A percentile compares a stretch with the other conserved stretches of the same genome.
Conservation (phyloP, 2,329 filamentous ascomycete genomes). For the Berkeleyomyces rouxiae region DNA sequence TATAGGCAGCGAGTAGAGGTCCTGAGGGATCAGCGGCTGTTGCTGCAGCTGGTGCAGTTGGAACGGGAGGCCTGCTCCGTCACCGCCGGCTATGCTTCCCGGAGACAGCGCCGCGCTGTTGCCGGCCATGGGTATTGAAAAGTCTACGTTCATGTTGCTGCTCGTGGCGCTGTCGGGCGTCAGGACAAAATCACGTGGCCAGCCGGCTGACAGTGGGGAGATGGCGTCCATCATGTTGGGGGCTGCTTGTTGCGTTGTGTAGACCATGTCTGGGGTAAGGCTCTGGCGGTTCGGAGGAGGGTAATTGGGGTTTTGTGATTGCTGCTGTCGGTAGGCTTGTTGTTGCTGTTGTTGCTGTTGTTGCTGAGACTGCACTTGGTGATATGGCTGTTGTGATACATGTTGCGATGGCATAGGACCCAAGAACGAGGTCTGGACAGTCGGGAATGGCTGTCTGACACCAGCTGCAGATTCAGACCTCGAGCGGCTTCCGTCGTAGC, state of each 20-base stretch:
- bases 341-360: constrained; percentile 1
- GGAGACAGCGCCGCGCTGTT: background rate
- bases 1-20: constrained; percentile 92
- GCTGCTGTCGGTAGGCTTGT: background rate
- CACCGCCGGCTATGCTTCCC: background rate
- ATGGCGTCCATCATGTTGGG: constrained; percentile 8
- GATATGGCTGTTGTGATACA: background rate
- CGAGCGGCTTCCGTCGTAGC: constrained; percentile 30
- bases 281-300: background rate
- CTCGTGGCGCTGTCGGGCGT: constrained; percentile 14
- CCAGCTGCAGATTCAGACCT: constrained; percentile 14
- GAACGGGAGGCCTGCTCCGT: background rate
- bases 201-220: constrained; percentile 23
- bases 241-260: constrained; percentile 1
- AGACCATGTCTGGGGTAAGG: constrained; percentile 7
- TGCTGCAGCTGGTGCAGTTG: constrained; percentile 24
- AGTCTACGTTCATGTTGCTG: constrained; percentile 4
- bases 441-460: constrained; percentile 16
- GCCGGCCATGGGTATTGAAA: constrained; percentile 11
- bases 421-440: constrained; percentile 16
- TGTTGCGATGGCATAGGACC: constrained; percentile 16
- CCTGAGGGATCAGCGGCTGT: constrained; percentile 78
- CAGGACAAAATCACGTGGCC: constrained; percentile 30
- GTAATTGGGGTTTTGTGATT: background rate
- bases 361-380: background rate